Evolutionary conservation across 108 stramenopile species (phyloP).

Genomic region (Schizochytrium sp.): DNA sequence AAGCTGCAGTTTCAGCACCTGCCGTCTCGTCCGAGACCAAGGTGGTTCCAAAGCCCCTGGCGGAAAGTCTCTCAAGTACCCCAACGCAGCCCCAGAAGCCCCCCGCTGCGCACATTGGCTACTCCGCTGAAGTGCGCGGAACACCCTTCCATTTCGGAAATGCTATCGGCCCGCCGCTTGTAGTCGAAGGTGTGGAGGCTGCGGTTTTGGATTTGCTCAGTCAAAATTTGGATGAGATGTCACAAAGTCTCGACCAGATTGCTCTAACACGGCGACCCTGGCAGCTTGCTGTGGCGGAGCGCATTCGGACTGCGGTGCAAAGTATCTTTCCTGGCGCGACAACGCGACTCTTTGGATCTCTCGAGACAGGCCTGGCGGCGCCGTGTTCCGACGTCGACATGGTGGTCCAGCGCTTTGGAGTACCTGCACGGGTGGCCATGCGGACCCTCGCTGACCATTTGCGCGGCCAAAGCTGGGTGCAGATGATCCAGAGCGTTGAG

Average conservation of each 20-base stretch:
- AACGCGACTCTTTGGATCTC: neutral
- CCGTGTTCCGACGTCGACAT: neutral
- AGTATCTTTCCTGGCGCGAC: neutral
- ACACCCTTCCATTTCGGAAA: no score
- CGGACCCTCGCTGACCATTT: neutral
- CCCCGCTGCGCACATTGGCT: no score
- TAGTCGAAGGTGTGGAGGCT: neutral
- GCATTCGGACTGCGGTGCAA: neutral
- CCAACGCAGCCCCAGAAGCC: no score
- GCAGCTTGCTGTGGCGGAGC: conserved; percentile 8
- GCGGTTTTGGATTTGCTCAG: neutral
- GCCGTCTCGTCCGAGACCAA: no score
- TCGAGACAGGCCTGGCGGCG: neutral
- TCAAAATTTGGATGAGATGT: neutral
- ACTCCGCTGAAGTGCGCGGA: no score
- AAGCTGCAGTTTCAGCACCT: no score
- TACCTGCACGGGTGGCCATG: neutral
- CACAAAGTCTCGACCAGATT: neutral
- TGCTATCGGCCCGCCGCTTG: neutral
- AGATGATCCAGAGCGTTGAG: neutral
- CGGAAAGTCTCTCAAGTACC: no score
- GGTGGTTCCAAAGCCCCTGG: no score
- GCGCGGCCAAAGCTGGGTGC: neutral
- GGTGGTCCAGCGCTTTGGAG: neutral
- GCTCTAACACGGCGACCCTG: neutral